These are phyloP conservation scores for Phytopythium litorale DNA, from an alignment of 352 stramenopile genomes.

Conservation along the genomic window DNA sequence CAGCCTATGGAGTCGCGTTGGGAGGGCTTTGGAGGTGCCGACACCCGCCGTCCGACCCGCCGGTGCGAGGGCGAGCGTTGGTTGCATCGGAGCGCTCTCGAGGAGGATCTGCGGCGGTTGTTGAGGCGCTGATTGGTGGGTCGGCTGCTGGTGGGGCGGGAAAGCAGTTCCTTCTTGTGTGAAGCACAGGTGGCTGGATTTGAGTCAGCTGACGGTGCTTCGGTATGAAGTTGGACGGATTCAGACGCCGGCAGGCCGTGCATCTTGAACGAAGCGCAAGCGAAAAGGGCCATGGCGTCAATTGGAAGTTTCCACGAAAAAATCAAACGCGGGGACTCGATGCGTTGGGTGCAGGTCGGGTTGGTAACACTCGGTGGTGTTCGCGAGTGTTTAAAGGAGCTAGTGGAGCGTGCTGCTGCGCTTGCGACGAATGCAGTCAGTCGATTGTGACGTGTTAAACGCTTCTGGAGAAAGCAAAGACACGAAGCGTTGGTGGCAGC, in stretches of 20 bases:
- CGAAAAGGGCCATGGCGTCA: too few relatives aligned
- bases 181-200: neutral
- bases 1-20: conserved; percentile 4
- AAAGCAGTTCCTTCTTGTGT: too few relatives aligned
- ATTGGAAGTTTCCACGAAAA: too few relatives aligned
- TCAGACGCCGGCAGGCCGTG: neutral
- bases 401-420: neutral
- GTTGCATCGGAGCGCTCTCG: neutral
- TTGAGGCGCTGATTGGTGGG: too few relatives aligned
- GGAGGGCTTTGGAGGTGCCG: neutral
- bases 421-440: neutral
- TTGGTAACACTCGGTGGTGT: neutral
- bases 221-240: neutral
- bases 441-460: conserved; percentile 1
- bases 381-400: neutral
- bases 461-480: conserved; percentile 2
- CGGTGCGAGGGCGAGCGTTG: neutral
- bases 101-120: neutral
- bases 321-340: too few relatives aligned
- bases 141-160: too few relatives aligned
- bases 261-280: neutral
- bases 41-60: neutral
- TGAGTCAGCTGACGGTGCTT: neutral
- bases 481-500: conserved; percentile 2
- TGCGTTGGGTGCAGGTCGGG: too few relatives aligned